Percentiles rank a stretch among this genome's conserved stretches.
Conservation (phyloP, 345 rosid species). For the Salix viminalis region DNA sequence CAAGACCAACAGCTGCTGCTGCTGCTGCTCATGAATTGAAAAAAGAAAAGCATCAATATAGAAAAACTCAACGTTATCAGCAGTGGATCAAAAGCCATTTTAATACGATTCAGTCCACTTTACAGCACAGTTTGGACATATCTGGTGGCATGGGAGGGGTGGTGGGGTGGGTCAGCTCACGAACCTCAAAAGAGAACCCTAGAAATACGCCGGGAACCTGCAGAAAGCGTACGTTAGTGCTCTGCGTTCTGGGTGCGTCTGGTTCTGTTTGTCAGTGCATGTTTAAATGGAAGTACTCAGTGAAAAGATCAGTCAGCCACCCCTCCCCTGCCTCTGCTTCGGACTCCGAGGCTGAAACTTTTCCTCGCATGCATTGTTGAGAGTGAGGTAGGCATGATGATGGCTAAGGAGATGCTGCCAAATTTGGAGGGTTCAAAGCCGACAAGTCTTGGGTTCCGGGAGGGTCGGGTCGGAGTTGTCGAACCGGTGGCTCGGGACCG, state of each 20-base stretch:
- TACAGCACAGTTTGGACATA: neutral
- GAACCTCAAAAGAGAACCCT: slow-evolving; percentile 16
- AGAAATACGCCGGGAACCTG: slow-evolving; percentile 32
- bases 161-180: neutral
- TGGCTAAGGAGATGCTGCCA: neutral
- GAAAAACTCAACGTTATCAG: neutral
- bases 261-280: neutral
- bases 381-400: neutral
- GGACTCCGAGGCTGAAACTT: neutral
- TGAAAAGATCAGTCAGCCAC: neutral
- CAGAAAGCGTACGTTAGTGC: slow-evolving; percentile 24
- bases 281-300: too few relatives aligned
- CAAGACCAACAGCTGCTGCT: neutral
- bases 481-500: too few relatives aligned
- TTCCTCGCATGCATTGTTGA: neutral
- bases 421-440: slow-evolving; percentile 30
- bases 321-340: neutral
- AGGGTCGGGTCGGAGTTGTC: too few relatives aligned
- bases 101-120: neutral
- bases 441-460: slow-evolving; percentile 11
- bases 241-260: neutral
- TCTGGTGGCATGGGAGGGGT: neutral
- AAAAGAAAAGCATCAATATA: neutral
- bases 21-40: neutral
- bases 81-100: neutral